phyloP scores from a whole-genome alignment of 805 yeast genomes.

The Osmozyma mogii region DNA sequence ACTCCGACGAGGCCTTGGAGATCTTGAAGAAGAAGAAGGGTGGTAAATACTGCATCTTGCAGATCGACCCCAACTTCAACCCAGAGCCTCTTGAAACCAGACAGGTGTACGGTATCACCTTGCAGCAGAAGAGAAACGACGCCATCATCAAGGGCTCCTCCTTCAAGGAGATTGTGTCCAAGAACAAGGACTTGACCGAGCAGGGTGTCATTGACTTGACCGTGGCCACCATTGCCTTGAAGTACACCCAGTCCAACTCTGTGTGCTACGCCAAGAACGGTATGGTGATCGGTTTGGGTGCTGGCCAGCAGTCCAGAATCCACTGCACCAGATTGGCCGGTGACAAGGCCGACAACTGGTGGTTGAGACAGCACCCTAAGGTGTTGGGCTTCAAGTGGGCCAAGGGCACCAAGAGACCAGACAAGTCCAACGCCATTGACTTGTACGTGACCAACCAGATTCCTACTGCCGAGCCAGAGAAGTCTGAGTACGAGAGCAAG shows the following conservation, averaged over 20 bases:
- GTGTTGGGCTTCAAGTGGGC: slow-evolving; percentile 95
- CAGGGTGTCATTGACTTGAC: slow-evolving; percentile 91
- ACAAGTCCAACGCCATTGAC: slow-evolving; percentile 96
- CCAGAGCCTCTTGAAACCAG: slow-evolving; percentile 82
- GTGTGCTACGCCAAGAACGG: slow-evolving; percentile 98
- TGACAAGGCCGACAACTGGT: slow-evolving; percentile 99
- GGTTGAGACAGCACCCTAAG: slow-evolving; percentile 97
- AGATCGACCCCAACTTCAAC: slow-evolving; percentile 88
- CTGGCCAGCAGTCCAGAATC: slow-evolving; percentile 98
- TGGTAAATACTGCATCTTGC: slow-evolving; percentile 94
- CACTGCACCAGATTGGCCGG: slow-evolving; percentile 99
- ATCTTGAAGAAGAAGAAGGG: slow-evolving; percentile 87
- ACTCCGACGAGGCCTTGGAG: slow-evolving; percentile 83
- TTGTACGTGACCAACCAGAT: slow-evolving; percentile 86
- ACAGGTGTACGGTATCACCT: slow-evolving; percentile 91
- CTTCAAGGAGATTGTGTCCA: slow-evolving; percentile 85
- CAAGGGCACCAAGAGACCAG: slow-evolving; percentile 96
- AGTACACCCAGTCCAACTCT: slow-evolving; percentile 97
- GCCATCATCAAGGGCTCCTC: slow-evolving; percentile 87
- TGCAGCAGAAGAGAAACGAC: slow-evolving; percentile 96
- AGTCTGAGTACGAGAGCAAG: slow-evolving; percentile 83
- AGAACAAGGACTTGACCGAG: slow-evolving; percentile 79
- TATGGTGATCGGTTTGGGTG: slow-evolving; percentile 98
- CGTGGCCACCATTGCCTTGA: slow-evolving; percentile 94
- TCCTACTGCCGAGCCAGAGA: slow-evolving; percentile 88